Evolutionary conservation across 164 flowering plant species (phyloP), one percentile per base, ranked within the genome.

Genomic region (Aristolochia californica): DNA sequence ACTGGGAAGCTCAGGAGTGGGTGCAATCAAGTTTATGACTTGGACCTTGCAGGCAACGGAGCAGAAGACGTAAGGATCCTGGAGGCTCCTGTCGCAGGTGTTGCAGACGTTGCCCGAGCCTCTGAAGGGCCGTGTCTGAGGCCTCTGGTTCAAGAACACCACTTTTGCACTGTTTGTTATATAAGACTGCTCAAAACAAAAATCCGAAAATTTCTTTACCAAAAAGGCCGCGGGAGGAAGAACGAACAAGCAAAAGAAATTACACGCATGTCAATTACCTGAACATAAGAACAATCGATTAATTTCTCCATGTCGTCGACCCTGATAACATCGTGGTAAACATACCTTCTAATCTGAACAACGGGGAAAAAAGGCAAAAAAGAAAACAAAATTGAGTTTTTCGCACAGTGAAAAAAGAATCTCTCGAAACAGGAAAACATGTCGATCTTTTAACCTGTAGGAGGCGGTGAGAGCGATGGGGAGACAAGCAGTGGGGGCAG

Each of bases 31-130:
- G 60, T 10, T 14, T n/a, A n/a, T n/a, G n/a, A n/a, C n/a, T 11
- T 51, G 13, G 45, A 89, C 95, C 97, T 90, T 90, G 91, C 97
- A 90, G n/a, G 75, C 74, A 27, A 90, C 62, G n/a, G 84, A 87
- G 69, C 97, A 90, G 74, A 73, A 90, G 73, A 78, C 80, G 58
- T 67, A 83, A 27, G 85, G 82, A 38, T 82, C 84, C 68, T 80
- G 93, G 27, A 90, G 75, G 68, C 74, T 65, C 55, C 95, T 78
- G 70, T 81, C 83, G 48, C 97, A 87, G 65, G 80, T 80, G 66
- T 60, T 59, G 77, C 97, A 87, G 64, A 65, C 24, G 74, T 79
- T 87, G 45, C 80, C 80, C 65, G 86, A 74, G 66, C 78, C 80
- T 62, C 84, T 74, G 61, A 59, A 68, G 12, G 80, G 72, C 57